Conservation (phyloP, 139 green algal species). For the Picochlorum costavermella region DNA sequence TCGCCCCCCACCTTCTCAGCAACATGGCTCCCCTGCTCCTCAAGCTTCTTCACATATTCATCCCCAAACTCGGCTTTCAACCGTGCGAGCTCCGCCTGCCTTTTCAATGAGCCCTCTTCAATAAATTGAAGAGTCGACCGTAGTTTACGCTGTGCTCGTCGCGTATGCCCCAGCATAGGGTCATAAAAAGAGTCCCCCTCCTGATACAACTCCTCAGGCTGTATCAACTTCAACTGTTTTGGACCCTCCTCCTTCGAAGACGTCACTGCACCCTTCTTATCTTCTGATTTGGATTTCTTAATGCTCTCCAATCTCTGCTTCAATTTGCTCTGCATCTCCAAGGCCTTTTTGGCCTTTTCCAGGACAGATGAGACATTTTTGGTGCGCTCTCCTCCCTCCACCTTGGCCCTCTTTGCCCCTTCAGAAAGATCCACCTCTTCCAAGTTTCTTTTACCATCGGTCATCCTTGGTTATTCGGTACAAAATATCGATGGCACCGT, state of each 20-base stretch:
- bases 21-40: slow-evolving; percentile 11
- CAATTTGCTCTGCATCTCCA: slow-evolving; percentile 30
- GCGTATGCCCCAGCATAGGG: slow-evolving; percentile 31
- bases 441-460: neutral
- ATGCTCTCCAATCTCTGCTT: slow-evolving; percentile 15
- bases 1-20: neutral
- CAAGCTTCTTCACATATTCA: slow-evolving; percentile 28
- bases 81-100: slow-evolving; percentile 49
- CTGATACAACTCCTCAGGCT: neutral
- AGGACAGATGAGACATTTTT: slow-evolving; percentile 17
- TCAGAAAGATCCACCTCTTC: neutral
- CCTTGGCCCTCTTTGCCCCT: neutral
- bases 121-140: slow-evolving; percentile 51
- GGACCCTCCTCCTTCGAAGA: neutral
- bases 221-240: neutral
- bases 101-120: slow-evolving; percentile 50
- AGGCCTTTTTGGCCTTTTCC: slow-evolving; percentile 27
- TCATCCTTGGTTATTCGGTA: no score
- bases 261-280: neutral
- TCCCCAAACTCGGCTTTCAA: slow-evolving; percentile 52
- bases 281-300: slow-evolving; percentile 8
- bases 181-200: slow-evolving; percentile 45
- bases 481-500: no score
- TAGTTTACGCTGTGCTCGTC: slow-evolving; percentile 19
- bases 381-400: neutral